These are phyloP conservation scores for Hymenoscyphus occultus DNA, from an alignment of 2,329 filamentous ascomycete genomes.

Conservation along the genomic window DNA sequence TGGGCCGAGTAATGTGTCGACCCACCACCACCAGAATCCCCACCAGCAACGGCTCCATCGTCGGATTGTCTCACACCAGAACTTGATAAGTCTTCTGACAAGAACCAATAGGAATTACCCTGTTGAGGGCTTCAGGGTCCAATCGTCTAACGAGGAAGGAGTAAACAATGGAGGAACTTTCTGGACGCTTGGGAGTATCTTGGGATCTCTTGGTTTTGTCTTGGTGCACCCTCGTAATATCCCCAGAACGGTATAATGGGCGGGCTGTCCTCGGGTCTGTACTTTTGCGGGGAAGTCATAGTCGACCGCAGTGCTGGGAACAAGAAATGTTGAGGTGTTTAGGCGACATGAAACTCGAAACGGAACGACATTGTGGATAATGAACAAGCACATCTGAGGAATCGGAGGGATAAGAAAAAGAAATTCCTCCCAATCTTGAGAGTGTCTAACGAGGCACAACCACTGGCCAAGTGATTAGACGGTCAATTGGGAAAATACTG, in stretches of 20 bases:
- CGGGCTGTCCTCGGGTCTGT: neutral
- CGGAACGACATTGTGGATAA: neutral
- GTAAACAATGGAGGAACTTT: slow-evolving; percentile 1
- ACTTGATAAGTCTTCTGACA: neutral
- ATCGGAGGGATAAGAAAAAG: neutral
- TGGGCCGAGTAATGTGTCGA: neutral
- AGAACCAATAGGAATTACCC: neutral
- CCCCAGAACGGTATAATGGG: neutral
- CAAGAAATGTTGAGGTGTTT: neutral
- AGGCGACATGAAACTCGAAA: neutral
- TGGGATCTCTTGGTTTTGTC: slow-evolving; percentile 17
- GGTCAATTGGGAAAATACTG: slow-evolving; percentile 4
- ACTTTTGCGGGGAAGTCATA: neutral
- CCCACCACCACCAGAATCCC: neutral
- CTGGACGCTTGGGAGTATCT: slow-evolving; percentile 5
- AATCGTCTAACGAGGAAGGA: neutral
- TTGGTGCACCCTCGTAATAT: neutral
- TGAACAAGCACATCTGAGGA: neutral
- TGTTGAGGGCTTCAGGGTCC: neutral
- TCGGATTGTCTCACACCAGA: neutral
- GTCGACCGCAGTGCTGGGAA: neutral
- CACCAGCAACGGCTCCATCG: neutral
- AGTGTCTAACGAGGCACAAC: neutral
- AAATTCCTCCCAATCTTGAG: neutral
- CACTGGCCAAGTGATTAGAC: neutral